Conservation (phyloP, 2,329 filamentous ascomycete genomes). For the Cladosporium halotolerans region DNA sequence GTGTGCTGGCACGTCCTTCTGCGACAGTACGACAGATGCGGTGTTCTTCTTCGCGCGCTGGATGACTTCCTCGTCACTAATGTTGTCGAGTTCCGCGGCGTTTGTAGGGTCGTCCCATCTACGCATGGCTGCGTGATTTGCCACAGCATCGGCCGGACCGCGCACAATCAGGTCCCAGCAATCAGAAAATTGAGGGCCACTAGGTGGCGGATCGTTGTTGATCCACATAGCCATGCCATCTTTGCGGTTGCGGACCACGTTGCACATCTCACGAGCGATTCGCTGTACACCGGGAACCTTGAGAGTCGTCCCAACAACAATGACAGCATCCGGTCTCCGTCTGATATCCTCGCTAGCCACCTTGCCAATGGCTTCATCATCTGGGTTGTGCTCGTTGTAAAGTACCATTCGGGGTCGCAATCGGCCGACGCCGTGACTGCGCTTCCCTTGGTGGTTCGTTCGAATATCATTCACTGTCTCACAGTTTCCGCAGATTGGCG, state of each 20-base stretch:
- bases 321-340: conserved; percentile 77
- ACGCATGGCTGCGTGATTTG: conserved; percentile 59
- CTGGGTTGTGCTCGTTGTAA: conserved; percentile 95
- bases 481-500: conserved; percentile 74
- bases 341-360: conserved; percentile 83
- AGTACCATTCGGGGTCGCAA: conserved; percentile 89
- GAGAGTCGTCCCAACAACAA: conserved; percentile 91
- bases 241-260: conserved; percentile 70
- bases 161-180: conserved; percentile 89
- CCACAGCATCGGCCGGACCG: conserved; percentile 83
- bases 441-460: conserved; percentile 69
- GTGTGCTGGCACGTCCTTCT: conserved; percentile 16
- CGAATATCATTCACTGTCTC: conserved; percentile 69
- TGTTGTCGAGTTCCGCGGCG: conserved; percentile 37
- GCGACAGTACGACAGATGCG: conserved; percentile 31
- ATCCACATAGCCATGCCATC: conserved; percentile 84
- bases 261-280: conserved; percentile 85
- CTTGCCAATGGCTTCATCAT: conserved; percentile 90
- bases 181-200: conserved; percentile 69
- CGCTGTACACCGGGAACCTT: conserved; percentile 90
- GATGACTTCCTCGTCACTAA: conserved; percentile 40
- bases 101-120: conserved; percentile 47
- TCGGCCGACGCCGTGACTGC: conserved; percentile 87
- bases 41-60: conserved; percentile 33
- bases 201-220: conserved; percentile 77